Base-by-base conservation (phyloP, 2,329 filamentous ascomycete genomes). In the Massarina eburnea region DNA sequence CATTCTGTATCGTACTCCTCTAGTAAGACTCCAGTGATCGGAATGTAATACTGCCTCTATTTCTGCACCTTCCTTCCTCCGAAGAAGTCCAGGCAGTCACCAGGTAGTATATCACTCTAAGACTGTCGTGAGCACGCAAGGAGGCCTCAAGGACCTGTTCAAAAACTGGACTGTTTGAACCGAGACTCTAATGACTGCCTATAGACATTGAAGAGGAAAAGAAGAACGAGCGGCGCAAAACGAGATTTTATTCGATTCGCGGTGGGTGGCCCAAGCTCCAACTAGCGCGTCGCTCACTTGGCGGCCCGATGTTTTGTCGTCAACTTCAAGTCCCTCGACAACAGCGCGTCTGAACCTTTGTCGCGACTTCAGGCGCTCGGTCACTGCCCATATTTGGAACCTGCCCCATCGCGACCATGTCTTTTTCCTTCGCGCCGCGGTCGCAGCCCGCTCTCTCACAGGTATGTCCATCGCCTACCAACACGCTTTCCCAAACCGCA, bases 181-280 rank as follows among this genome's bases (percentile, higher is more conserved):
- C 91, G 92, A 95, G 94, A 99, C 94, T 99, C 94, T 97, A 97
- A 92, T 88, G 89, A 88, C 83, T 86, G 88, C 86, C 90, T 61
- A 58, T 50, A 82, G 83, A 89, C 85, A 89, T 89, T 92, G 78
- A 80, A 75, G 72, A 71, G 68, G 72, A 72, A 70, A 71, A 77
- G 78, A 70, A 72, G 67, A 71, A 43, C 47, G 45, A 40, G 41
- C 41, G 19, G 39, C 33, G 43, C 27, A 27, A 30, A 42, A 15
- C 22, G 26, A 32, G 44, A 45, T 49, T 56, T 63, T 63, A 43
- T 52, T 44, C 48, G 53, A 54, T 46, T 24, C n/a, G n/a, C n/a
- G n/a, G n/a, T n/a, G n/a, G n/a, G n/a, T n/a, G 48, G 27, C n/a
- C 27, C 27, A 30, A 30, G 35, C 35, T 10, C 19, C 35, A 34